phyloP scores from a whole-genome alignment of 768 basidiomycete genomes.

The Cantharellus anzutake region DNA sequence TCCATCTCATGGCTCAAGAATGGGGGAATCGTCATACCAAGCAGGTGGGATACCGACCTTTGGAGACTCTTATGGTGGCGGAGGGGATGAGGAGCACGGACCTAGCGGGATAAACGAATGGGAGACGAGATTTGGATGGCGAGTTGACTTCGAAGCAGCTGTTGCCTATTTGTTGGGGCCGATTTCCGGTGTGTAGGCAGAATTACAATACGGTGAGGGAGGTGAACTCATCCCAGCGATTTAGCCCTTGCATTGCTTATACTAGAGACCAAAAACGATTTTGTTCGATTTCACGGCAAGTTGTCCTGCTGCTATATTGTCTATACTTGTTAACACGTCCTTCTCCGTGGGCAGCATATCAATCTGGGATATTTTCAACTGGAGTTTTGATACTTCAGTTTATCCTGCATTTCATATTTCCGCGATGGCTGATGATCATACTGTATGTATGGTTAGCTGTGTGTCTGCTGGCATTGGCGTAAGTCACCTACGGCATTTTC shows the following conservation, averaged over 20 bases:
- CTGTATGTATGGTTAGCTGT: constrained; percentile 28
- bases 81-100: constrained; percentile 20
- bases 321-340: not conserved
- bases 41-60: constrained; percentile 47
- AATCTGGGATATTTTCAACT: constrained; percentile 51
- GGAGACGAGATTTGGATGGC: constrained; percentile 49
- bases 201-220: not conserved
- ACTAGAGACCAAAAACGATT: constrained; percentile 61
- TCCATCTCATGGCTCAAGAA: constrained; percentile 18
- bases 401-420: constrained; percentile 31
- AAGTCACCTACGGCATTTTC: constrained; percentile 14
- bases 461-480: constrained; percentile 36
- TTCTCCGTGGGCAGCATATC: constrained; percentile 35
- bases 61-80: constrained; percentile 25
- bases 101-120: constrained; percentile 34
- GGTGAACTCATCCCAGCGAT: not conserved
- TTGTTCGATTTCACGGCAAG: constrained; percentile 51
- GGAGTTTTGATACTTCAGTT: constrained; percentile 41
- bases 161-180: constrained; percentile 51
- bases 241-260: constrained; percentile 44
- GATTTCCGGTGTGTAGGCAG: constrained; percentile 37
- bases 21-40: constrained; percentile 36
- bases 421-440: constrained; percentile 31
- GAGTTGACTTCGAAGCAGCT: constrained; percentile 48
- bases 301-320: not conserved